Evolutionary conservation across 345 rosid genomes (phyloP), one percentile per base, ranked within the genome.

Genomic region (Eucalyptus tenuipes): DNA sequence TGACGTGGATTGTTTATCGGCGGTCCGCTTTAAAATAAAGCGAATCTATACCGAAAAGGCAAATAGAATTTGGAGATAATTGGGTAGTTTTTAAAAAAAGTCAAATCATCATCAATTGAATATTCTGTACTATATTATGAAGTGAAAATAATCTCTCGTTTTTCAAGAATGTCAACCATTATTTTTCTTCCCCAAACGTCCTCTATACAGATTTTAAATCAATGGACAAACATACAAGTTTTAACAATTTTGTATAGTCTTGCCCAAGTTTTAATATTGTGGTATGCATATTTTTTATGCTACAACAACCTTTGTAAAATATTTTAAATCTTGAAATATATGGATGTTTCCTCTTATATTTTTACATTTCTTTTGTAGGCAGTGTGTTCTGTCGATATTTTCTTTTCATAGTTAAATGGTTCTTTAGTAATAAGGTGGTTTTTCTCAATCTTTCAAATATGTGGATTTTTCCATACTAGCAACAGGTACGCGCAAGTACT

Each of bases 401-500:
- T 33, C 25, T 18, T 33, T 15, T 71, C 42, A 31, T 31, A 17
- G 4, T 33, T 33, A 17, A 18, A 17, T 71, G 44, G 7, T 33
- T 33, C 44, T 37, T 17, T 33, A 17, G 2, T 9, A 0, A 33
- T 37, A 17, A 71, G 24, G 13, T 71, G 45, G 25, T 0, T 71
- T 17, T 71, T 12, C 44, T 71, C 11, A 71, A 33, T 71, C 24
- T 71, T 71, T 33, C 44, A 33, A 10, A 10, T 8, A 10, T 8
- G 44, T 18, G 12, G 20, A 31, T 33, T 18, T 17, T 33, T 68
- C 22, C 42, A 31, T 31, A 16, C 4, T 18, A 1, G 1, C 57
- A 52, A 8, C 0, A 52, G 0, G 10, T 52, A 0, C 18, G 24
- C 57, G 5, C 18, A 52, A 52, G 0, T 52, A 52, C 57, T 5